Percentiles rank a stretch among this genome's conserved stretches.
phyloP scores from a whole-genome alignment of 2,329 filamentous ascomycete genomes.

The Colletotrichum orchidophilum region DNA sequence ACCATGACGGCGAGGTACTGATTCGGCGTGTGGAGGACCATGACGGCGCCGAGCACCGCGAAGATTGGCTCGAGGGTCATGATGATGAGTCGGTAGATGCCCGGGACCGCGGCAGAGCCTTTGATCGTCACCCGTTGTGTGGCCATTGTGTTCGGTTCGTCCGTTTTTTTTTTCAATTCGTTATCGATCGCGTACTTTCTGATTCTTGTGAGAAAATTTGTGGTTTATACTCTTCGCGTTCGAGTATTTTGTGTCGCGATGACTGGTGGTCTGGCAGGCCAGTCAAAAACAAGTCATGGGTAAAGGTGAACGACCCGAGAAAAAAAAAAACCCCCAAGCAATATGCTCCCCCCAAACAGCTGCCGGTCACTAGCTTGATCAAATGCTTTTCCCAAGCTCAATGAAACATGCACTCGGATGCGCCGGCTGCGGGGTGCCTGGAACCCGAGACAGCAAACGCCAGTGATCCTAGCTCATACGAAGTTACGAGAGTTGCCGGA shows the following conservation, averaged over 20 bases:
- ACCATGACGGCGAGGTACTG: slow-evolving; percentile 43
- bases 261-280: not conserved
- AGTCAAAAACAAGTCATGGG: not conserved
- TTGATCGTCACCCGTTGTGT: not conserved
- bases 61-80: slow-evolving; percentile 47
- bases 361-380: slow-evolving; percentile 9
- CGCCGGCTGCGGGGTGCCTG: slow-evolving; percentile 8
- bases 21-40: slow-evolving; percentile 41
- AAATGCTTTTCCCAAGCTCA: slow-evolving; percentile 16
- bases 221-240: too few species aligned
- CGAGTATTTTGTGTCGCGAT: not conserved
- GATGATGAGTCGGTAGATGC: slow-evolving; percentile 44
- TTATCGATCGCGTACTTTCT: too few species aligned
- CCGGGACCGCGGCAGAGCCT: slow-evolving; percentile 41
- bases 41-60: slow-evolving; percentile 42
- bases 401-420: slow-evolving; percentile 18
- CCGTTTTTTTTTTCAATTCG: not conserved
- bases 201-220: too few species aligned
- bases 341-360: too few species aligned
- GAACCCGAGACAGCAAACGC: slow-evolving; percentile 3
- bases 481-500: not conserved
- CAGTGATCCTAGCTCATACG: not conserved
- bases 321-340: too few species aligned
- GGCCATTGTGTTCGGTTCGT: not conserved
- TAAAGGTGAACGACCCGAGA: too few species aligned